These are phyloP conservation scores for Phlyctochytrium planicorne DNA, from an alignment of 192 early-diverging fungal genomes.

Conservation along the genomic window DNA sequence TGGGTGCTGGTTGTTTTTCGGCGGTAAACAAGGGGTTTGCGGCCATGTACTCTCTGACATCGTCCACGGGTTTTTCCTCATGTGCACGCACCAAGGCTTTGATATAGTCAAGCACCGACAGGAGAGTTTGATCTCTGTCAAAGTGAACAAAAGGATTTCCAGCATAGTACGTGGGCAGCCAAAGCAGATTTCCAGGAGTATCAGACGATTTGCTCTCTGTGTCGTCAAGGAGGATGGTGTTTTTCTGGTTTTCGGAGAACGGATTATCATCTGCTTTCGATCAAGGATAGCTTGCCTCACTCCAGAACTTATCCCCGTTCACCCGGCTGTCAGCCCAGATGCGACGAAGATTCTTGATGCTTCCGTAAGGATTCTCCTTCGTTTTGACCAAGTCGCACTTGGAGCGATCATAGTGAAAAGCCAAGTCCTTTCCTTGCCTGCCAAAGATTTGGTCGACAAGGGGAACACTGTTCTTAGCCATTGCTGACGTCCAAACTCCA, in stretches of 20 bases:
- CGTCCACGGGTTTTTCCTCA: neutral
- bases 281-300: slow-evolving; percentile 13
- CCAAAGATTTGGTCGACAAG: slow-evolving; percentile 34
- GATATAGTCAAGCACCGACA: neutral
- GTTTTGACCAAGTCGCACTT: slow-evolving; percentile 27
- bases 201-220: slow-evolving; percentile 28
- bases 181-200: slow-evolving; percentile 34
- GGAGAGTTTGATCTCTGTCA: neutral
- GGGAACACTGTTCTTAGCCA: slow-evolving; percentile 31
- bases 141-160: neutral
- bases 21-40: neutral
- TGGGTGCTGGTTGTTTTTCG: too few species aligned
- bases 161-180: slow-evolving; percentile 31
- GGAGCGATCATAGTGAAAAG: slow-evolving; percentile 35
- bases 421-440: slow-evolving; percentile 13
- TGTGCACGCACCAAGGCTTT: neutral
- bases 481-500: slow-evolving; percentile 46
- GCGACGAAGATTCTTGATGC: slow-evolving; percentile 35
- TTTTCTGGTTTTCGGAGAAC: slow-evolving; percentile 27
- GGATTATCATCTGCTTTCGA: neutral
- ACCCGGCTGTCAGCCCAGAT: slow-evolving; percentile 32
- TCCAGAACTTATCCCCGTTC: slow-evolving; percentile 16
- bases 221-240: slow-evolving; percentile 50
- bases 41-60: neutral
- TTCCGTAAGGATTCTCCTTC: slow-evolving; percentile 4